Evolutionary conservation across 2,329 filamentous ascomycete species (phyloP), one percentile per base, ranked within the genome.

Genomic region (Coniella lustricola): DNA sequence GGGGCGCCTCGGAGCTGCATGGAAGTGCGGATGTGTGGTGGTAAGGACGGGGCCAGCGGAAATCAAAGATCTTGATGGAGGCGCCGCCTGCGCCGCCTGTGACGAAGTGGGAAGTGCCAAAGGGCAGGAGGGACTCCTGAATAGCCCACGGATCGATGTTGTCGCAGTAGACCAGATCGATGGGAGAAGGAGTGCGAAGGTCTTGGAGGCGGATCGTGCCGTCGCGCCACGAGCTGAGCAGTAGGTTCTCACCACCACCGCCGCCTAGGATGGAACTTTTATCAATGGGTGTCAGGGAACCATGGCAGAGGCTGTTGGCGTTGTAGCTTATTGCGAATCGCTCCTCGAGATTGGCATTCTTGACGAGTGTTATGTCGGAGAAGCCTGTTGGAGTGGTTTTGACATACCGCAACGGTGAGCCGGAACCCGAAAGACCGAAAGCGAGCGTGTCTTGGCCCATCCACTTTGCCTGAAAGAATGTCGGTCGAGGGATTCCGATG

Each of bases 181-280:
- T 62, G 1, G 66, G 52, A 0, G 68, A 73, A 0, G 73, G 68
- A 0, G 74, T 73, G 12, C 76, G 70, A 2, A 76, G 56, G 52
- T 80, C 76, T 49, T 70, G 66, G 1, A 79, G 69, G 20, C 65
- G 69, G 38, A 54, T 34, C 12, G 70, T 75, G 8, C 75, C 75
- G 46, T 79, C 74, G 37, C 73, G 69, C 75, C 76, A 79, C 3
- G 74, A 67, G 47, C 69, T 75, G 12, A 80, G 64, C 7, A 79
- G 56, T 2, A 76, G 59, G 18, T 64, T 69, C 1, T 64, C 62
- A 17, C 62, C 63, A 1, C 67, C 62, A 17, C 62, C 63, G 1
- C 67, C 64, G 10, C 44, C 44, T 2, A 57, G 57, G 17, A 64
- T 33, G 3, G 62, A 62, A 13, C 59, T 55, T 8, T 59, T 56